Percentiles rank a stretch among this genome's conserved stretches.
Conservation (phyloP, 805 yeast species). For the Yarrowia sp. region DNA sequence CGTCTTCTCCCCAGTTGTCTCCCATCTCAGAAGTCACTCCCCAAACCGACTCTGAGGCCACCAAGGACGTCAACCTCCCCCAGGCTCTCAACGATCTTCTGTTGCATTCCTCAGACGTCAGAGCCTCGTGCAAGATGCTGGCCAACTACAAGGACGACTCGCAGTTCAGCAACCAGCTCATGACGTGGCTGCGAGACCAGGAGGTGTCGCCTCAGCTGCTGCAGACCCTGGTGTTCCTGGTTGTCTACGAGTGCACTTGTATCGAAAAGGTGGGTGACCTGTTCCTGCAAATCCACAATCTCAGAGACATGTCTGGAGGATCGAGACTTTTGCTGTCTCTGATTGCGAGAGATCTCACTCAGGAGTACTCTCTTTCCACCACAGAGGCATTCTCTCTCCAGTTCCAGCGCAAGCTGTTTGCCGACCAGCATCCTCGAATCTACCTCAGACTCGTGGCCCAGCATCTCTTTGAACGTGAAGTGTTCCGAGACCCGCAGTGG, state of each 20-base stretch:
- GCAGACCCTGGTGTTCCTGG: constrained; percentile 52
- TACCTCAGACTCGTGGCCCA: constrained; percentile 40
- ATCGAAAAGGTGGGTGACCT: constrained; percentile 51
- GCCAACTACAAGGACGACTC: constrained; percentile 43
- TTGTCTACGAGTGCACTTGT: constrained; percentile 52
- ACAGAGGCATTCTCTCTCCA: constrained; percentile 43
- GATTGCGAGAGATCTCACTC: constrained; percentile 8
- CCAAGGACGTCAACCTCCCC: constrained; percentile 37
- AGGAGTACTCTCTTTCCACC: constrained; percentile 40
- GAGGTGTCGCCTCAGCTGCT: constrained; percentile 47
- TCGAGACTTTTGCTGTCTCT: background rate
- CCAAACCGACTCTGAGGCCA: constrained; percentile 14
- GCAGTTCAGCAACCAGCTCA: constrained; percentile 44
- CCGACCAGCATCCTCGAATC: constrained; percentile 29
- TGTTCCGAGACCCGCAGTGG: constrained; percentile 22
- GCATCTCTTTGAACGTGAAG: constrained; percentile 11
- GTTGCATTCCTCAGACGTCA: constrained; percentile 41
- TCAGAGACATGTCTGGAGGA: constrained; percentile 44
- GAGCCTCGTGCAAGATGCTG: constrained; percentile 40
- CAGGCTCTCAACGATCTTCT: constrained; percentile 40
- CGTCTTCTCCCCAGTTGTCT: constrained; percentile 43
- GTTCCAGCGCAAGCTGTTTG: constrained; percentile 41
- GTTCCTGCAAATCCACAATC: constrained; percentile 44
- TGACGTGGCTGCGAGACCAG: constrained; percentile 47
- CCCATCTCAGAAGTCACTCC: constrained; percentile 45